These are phyloP conservation scores for Eustoma russellianum DNA, from an alignment of 257 asterid species.

Conservation along the genomic window DNA sequence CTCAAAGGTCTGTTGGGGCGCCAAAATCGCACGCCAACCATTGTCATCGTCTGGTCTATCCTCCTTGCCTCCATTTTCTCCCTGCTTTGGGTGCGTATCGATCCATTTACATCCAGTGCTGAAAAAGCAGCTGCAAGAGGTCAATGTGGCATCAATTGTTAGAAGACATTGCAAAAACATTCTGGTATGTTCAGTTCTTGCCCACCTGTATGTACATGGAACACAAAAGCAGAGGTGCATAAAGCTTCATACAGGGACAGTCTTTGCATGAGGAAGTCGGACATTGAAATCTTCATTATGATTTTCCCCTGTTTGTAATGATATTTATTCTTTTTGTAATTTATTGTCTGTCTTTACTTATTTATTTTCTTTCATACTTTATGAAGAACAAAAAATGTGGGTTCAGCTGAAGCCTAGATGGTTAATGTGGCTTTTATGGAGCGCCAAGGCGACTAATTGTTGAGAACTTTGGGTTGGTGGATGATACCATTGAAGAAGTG, in stretches of 20 bases:
- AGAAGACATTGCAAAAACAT: conserved; percentile 1
- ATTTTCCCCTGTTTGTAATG: too few relatives aligned
- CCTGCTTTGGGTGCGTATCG: conserved; percentile 85
- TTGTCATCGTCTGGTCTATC: conserved; percentile 87
- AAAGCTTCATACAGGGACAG: conserved; percentile 1
- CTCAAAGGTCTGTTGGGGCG: conserved; percentile 81
- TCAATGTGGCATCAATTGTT: conserved; percentile 80
- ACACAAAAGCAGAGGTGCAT: background rate
- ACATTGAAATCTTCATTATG: conserved; percentile 6
- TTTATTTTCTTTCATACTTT: background rate
- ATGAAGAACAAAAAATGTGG: too few relatives aligned
- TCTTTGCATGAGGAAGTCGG: conserved; percentile 7
- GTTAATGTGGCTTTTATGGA: too few relatives aligned
- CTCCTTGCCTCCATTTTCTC: conserved; percentile 95
- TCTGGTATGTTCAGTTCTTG: background rate
- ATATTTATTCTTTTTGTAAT: background rate
- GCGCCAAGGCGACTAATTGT: too few relatives aligned
- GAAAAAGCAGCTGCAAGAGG: conserved; percentile 42
- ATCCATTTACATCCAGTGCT: conserved; percentile 61
- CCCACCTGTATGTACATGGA: conserved; percentile 8
- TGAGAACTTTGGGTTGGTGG: too few relatives aligned
- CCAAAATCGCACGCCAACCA: conserved; percentile 87
- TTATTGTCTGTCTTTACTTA: background rate
- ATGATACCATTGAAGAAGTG: too few relatives aligned
- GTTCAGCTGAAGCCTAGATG: too few relatives aligned